Conservation (phyloP, 73 alveolate species). For the Paramecium sexaurelia region DNA sequence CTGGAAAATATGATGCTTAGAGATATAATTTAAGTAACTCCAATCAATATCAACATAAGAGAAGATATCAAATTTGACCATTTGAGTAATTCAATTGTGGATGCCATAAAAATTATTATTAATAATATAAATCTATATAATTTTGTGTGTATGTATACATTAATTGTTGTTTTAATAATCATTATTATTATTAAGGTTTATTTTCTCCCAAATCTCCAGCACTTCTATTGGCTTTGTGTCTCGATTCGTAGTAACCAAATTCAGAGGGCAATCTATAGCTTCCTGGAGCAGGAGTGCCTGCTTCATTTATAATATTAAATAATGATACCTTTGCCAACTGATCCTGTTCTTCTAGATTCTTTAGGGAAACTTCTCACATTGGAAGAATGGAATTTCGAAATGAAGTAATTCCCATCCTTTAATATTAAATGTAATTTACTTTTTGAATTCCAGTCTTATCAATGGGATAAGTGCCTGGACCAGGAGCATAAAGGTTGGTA, state of each 20-base stretch:
- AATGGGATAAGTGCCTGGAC: conserved; percentile 75
- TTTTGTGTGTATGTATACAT: neutral
- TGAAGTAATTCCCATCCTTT: conserved; percentile 72
- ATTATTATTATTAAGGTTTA: neutral
- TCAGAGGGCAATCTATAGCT: conserved; percentile 81
- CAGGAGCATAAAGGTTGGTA: conserved; percentile 63
- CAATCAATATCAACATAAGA: conserved; percentile 7
- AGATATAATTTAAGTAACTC: conserved; percentile 45
- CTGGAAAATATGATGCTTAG: neutral
- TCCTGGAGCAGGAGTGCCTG: conserved; percentile 85
- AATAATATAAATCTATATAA: neutral
- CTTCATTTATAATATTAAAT: neutral
- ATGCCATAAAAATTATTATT: neutral
- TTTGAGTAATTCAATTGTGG: conserved; percentile 15
- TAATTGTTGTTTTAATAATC: neutral
- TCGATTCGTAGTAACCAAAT: conserved; percentile 82
- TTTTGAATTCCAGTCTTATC: conserved; percentile 59
- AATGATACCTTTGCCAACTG: conserved; percentile 27
- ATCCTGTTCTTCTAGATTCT: conserved; percentile 44
- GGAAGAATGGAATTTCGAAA: conserved; percentile 71
- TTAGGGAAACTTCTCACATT: conserved; percentile 69
- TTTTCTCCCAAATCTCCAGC: conserved; percentile 44
- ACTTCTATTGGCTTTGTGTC: conserved; percentile 3
- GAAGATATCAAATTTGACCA: conserved; percentile 37
- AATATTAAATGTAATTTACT: neutral